Conservation (phyloP, 2,329 filamentous ascomycete species). For the Periglandula ipomoeae region DNA sequence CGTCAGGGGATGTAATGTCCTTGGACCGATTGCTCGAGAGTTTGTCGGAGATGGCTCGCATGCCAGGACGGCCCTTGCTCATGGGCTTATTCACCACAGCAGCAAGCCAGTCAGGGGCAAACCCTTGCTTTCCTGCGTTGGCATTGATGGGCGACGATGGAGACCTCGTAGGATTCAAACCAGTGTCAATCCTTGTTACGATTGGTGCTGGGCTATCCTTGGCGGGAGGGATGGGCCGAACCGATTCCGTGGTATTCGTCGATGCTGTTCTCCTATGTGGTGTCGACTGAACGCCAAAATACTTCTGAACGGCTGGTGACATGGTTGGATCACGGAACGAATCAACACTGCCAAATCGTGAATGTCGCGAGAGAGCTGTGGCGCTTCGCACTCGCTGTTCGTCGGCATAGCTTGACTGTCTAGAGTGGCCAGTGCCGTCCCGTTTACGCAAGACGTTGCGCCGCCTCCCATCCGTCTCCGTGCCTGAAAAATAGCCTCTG, state of each 20-base stretch:
- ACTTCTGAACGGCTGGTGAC: constrained; percentile 60
- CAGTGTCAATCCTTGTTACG: constrained; percentile 49
- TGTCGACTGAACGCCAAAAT: constrained; percentile 46
- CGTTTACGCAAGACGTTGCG: constrained; percentile 78
- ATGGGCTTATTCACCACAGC: constrained; percentile 39
- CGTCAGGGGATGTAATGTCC: constrained; percentile 41
- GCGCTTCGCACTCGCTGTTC: constrained; percentile 60
- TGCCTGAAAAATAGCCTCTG: constrained; percentile 87
- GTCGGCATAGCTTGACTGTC: constrained; percentile 68
- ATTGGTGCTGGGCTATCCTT: constrained; percentile 45
- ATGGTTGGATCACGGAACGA: constrained; percentile 55
- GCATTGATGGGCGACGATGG: constrained; percentile 31
- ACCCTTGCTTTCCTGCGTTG: constrained; percentile 27
- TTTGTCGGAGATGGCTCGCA: constrained; percentile 79
- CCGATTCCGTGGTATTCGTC: constrained; percentile 45
- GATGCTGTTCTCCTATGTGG: constrained; percentile 54
- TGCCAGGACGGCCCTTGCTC: constrained; percentile 49
- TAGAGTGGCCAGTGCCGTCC: constrained; percentile 52
- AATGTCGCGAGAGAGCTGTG: constrained; percentile 61
- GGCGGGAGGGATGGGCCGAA: constrained; percentile 39
- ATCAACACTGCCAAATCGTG: constrained; percentile 69
- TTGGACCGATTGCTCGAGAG: constrained; percentile 47
- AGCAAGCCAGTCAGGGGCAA: constrained; percentile 48
- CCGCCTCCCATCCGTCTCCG: constrained; percentile 67
- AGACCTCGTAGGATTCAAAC: constrained; percentile 28